A percentile compares a stretch with the other conserved stretches of the same genome.
Evolutionary conservation across 2,329 filamentous ascomycete genomes (phyloP).

Genomic region (Ambrosiella xylebori): DNA sequence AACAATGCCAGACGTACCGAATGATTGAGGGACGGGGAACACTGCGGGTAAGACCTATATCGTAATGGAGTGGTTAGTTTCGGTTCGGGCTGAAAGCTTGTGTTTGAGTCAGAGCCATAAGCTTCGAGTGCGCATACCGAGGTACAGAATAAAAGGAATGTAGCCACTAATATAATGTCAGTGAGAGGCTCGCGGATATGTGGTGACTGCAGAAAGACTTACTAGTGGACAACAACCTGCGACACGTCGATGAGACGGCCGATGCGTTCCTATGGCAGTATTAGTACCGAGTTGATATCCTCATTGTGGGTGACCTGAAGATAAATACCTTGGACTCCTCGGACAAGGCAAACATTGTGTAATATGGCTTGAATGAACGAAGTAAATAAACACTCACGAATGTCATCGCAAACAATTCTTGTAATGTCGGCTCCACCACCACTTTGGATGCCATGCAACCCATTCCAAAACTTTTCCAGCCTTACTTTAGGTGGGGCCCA

Average conservation of each 20-base stretch:
- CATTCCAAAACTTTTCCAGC: slow-evolving; percentile 12
- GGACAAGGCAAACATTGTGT: slow-evolving; percentile 50
- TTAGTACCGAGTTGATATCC: not conserved
- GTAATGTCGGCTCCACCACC: not conserved
- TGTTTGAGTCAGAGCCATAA: not conserved
- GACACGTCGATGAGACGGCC: slow-evolving; percentile 90
- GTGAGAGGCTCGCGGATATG: not conserved
- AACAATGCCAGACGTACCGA: slow-evolving; percentile 17
- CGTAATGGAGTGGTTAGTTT: slow-evolving; percentile 12
- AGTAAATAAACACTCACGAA: not conserved
- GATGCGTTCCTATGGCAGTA: slow-evolving; percentile 66
- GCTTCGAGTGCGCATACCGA: slow-evolving; percentile 42
- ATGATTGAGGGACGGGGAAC: slow-evolving; percentile 66
- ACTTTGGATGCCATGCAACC: not conserved
- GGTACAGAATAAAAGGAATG: slow-evolving; percentile 87
- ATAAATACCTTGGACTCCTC: slow-evolving; percentile 81
- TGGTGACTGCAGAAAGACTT: slow-evolving; percentile 22
- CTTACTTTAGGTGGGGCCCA: slow-evolving; percentile 9
- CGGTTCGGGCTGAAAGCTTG: not conserved
- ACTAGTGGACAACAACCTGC: slow-evolving; percentile 91
- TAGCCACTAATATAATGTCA: slow-evolving; percentile 50
- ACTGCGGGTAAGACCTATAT: slow-evolving; percentile 76
- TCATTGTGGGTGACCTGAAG: not conserved
- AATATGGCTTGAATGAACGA: not conserved
- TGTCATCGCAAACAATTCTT: not conserved